A percentile compares a stretch with the other conserved stretches of the same genome.
Conservation (phyloP, 2,329 filamentous ascomycete species). For the Aspergillus arachidicola region DNA sequence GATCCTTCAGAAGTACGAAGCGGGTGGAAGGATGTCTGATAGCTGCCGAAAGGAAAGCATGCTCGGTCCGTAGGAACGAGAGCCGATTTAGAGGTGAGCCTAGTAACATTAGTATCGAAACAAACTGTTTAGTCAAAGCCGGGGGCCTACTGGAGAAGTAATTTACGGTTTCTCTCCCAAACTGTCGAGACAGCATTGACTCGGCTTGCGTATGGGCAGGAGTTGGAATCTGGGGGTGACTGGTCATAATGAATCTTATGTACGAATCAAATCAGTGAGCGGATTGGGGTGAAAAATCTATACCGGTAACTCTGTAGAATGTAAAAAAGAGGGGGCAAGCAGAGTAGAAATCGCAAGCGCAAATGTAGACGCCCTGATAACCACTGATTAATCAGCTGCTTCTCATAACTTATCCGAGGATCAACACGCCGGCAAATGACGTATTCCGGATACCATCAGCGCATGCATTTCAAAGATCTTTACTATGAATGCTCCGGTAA, state of each 20-base stretch:
- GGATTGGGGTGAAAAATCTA: neutral
- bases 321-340: neutral
- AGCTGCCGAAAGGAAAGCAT: conserved; percentile 51
- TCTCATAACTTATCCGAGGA: conserved; percentile 5
- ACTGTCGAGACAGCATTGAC: conserved; percentile 54
- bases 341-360: neutral
- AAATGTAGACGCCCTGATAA: neutral
- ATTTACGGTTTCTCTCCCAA: conserved; percentile 54
- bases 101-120: conserved; percentile 21
- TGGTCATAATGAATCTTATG: conserved; percentile 28
- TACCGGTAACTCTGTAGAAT: neutral
- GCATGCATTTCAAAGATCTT: neutral
- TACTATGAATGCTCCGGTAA: conserved; percentile 6
- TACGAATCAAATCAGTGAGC: neutral
- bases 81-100: conserved; percentile 54
- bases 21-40: conserved; percentile 50
- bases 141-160: conserved; percentile 51
- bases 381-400: conserved; percentile 16
- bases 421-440: neutral
- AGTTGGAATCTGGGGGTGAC: conserved; percentile 51
- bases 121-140: neutral
- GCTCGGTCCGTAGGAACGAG: conserved; percentile 52
- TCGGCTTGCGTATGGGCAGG: conserved; percentile 62
- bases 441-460: conserved; percentile 11
- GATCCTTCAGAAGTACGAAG: conserved; percentile 78